These are phyloP conservation scores for Tetrahymena thermophila DNA, from an alignment of 73 alveolate genomes.

Conservation along the genomic window DNA sequence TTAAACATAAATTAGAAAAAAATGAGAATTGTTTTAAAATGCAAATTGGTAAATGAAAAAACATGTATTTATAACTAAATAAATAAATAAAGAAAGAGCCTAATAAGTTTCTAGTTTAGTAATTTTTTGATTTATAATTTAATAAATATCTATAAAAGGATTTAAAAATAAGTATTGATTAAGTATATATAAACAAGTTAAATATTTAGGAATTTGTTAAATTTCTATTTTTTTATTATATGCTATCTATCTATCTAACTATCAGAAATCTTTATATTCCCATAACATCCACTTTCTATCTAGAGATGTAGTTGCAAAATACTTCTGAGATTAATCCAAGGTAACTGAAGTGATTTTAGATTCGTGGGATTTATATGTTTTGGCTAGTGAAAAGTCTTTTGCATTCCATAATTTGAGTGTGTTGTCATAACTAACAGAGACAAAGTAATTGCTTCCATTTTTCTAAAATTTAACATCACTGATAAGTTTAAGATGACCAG, in stretches of 20 bases:
- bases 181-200: no score
- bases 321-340: background rate
- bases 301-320: background rate
- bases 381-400: conserved; percentile 54
- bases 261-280: background rate
- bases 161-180: no score
- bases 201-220: background rate
- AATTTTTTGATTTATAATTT: no score
- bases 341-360: background rate
- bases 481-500: conserved; percentile 89
- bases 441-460: conserved; percentile 42
- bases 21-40: no score
- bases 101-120: no score
- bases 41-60: no score
- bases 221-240: background rate
- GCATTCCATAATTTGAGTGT: conserved; percentile 65
- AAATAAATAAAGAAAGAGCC: no score
- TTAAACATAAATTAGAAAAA: no score
- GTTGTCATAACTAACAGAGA: conserved; percentile 67
- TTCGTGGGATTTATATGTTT: conserved; percentile 42
- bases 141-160: no score
- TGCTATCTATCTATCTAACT: background rate
- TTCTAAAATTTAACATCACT: conserved; percentile 72
- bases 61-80: no score
- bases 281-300: background rate